These are phyloP conservation scores for Sindora glabra DNA, from an alignment of 306 rosid species.

Conservation along the genomic window DNA sequence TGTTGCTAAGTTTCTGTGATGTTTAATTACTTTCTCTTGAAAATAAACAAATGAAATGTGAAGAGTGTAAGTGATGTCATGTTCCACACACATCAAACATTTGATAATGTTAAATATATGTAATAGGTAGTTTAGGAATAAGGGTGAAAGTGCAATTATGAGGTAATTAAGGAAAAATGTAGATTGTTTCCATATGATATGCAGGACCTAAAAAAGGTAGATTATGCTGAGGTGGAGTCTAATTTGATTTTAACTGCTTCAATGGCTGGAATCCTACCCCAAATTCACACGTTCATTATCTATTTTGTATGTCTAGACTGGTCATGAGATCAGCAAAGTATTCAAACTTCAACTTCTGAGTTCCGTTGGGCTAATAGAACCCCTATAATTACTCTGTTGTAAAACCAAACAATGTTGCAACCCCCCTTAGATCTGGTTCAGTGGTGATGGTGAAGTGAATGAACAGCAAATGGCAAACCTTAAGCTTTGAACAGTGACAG, in stretches of 20 bases:
- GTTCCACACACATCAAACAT: no score
- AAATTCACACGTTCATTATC: neutral
- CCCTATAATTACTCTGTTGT: neutral
- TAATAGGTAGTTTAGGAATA: neutral
- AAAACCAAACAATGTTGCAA: neutral
- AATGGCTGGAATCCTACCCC: neutral
- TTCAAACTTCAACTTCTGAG: neutral
- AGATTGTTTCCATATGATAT: neutral
- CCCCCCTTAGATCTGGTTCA: neutral
- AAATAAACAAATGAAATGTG: no score
- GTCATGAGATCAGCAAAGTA: neutral
- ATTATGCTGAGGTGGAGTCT: neutral
- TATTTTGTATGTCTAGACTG: neutral
- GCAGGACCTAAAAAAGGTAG: neutral
- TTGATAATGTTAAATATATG: neutral
- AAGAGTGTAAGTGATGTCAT: neutral
- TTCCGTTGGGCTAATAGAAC: neutral
- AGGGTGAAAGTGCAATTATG: neutral
- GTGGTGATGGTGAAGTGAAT: neutral
- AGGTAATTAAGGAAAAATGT: neutral
- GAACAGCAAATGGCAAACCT: neutral
- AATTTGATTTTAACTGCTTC: neutral
- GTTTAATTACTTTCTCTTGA: no score
- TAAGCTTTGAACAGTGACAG: neutral
- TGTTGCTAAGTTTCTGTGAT: neutral